These are phyloP conservation scores for Monilinia polystroma DNA, from an alignment of 2,329 filamentous ascomycete genomes.

Conservation along the genomic window DNA sequence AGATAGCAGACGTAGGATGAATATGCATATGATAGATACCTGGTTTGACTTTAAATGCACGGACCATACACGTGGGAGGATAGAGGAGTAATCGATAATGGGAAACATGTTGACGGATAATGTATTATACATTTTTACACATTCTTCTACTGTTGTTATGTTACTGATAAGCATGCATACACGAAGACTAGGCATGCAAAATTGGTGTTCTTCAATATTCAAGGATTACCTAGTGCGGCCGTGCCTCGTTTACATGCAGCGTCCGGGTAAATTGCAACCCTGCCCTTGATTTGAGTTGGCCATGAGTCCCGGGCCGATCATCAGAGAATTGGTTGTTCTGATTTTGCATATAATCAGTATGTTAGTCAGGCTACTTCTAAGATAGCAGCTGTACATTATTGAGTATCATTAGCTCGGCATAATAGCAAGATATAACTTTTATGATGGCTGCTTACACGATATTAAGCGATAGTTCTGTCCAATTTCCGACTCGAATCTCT, in stretches of 20 bases:
- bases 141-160: background rate
- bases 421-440: background rate
- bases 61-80: background rate
- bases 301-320: slow-evolving; percentile 12
- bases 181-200: slow-evolving; percentile 17
- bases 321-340: background rate
- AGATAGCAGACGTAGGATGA: background rate
- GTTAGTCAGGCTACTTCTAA: background rate
- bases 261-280: slow-evolving; percentile 3
- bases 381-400: background rate
- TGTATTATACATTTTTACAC: slow-evolving; percentile 3
- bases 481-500: background rate
- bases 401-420: slow-evolving; percentile 2
- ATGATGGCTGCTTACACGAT: background rate
- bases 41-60: background rate
- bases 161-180: slow-evolving; percentile 20
- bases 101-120: background rate
- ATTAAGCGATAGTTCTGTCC: background rate
- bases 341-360: background rate
- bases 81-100: slow-evolving; percentile 2
- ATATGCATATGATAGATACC: background rate
- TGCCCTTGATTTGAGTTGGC: no score
- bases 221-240: background rate
- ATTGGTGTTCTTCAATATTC: background rate
- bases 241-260: slow-evolving; percentile 7